Conservation (phyloP, 2,329 filamentous ascomycete species). For the Neurospora sp. region DNA sequence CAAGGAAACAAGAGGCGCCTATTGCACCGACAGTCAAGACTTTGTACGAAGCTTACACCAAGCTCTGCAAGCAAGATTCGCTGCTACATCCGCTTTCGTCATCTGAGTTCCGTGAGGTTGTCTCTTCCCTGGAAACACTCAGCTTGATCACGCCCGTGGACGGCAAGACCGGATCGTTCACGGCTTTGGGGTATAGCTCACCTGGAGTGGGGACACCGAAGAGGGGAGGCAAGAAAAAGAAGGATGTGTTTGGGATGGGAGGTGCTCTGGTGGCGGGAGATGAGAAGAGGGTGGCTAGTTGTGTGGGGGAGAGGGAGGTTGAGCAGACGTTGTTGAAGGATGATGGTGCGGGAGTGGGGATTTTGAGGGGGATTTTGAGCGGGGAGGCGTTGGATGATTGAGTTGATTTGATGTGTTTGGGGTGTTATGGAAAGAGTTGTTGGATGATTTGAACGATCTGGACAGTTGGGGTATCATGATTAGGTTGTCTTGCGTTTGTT, state of each 20-base stretch:
- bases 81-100: conserved; percentile 79
- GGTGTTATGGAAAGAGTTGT: neutral
- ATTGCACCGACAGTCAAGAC: conserved; percentile 69
- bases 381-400: conserved; percentile 44
- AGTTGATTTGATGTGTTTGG: neutral
- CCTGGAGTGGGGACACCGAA: conserved; percentile 55
- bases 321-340: conserved; percentile 45
- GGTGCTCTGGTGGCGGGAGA: conserved; percentile 37
- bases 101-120: conserved; percentile 89
- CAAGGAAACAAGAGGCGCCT: conserved; percentile 32
- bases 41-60: conserved; percentile 74
- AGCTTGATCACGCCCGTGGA: conserved; percentile 65
- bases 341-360: conserved; percentile 49
- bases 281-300: conserved; percentile 69
- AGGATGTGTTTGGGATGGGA: conserved; percentile 38
- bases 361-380: conserved; percentile 51
- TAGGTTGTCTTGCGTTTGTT: neutral
- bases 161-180: conserved; percentile 59
- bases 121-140: conserved; percentile 79
- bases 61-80: conserved; percentile 78
- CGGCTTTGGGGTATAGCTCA: conserved; percentile 15
- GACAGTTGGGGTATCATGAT: neutral
- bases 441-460: neutral
- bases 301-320: conserved; percentile 71
- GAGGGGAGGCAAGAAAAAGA: conserved; percentile 51